Evolutionary conservation across 2,329 filamentous ascomycete genomes (phyloP).

Genomic region (Ciborinia camelliae): DNA sequence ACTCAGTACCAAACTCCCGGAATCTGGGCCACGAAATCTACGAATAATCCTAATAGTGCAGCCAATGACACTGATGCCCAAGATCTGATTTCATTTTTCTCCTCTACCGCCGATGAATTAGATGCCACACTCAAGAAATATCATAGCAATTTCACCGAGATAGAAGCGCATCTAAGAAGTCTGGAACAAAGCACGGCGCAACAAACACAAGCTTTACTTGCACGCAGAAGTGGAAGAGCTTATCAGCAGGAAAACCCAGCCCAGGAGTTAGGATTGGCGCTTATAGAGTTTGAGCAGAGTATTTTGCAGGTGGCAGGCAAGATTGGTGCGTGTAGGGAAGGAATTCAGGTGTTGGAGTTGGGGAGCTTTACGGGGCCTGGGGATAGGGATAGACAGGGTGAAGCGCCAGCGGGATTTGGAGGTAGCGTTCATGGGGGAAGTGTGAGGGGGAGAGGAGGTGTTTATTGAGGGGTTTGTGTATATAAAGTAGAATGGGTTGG

Average conservation of each 20-base stretch:
- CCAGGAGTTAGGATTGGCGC: constrained; percentile 53
- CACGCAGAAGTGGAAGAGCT: constrained; percentile 40
- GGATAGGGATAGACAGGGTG: neutral
- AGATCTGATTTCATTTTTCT: constrained; percentile 63
- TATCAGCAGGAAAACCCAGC: constrained; percentile 45
- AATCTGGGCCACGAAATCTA: constrained; percentile 44
- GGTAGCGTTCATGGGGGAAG: neutral
- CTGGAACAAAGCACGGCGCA: constrained; percentile 59
- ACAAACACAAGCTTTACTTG: constrained; percentile 54
- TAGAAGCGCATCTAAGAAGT: constrained; percentile 61
- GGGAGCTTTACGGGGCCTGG: constrained; percentile 38
- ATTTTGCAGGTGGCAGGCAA: constrained; percentile 61
- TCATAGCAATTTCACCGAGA: constrained; percentile 57
- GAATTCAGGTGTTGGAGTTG: constrained; percentile 55
- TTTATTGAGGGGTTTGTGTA: constrained; percentile 5
- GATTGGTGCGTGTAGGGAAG: constrained; percentile 57
- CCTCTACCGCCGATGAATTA: constrained; percentile 60
- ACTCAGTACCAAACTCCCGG: constrained; percentile 46
- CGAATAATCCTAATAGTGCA: constrained; percentile 40
- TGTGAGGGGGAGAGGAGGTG: constrained; percentile 5
- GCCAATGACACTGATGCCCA: constrained; percentile 48
- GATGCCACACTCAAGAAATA: constrained; percentile 54
- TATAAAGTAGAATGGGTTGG: neutral
- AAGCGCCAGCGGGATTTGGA: neutral
- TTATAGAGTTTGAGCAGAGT: constrained; percentile 63